Percentiles rank a stretch among this genome's conserved stretches.
Evolutionary conservation across 768 basidiomycete species (phyloP).

Genomic region (Termitomyces sp.): DNA sequence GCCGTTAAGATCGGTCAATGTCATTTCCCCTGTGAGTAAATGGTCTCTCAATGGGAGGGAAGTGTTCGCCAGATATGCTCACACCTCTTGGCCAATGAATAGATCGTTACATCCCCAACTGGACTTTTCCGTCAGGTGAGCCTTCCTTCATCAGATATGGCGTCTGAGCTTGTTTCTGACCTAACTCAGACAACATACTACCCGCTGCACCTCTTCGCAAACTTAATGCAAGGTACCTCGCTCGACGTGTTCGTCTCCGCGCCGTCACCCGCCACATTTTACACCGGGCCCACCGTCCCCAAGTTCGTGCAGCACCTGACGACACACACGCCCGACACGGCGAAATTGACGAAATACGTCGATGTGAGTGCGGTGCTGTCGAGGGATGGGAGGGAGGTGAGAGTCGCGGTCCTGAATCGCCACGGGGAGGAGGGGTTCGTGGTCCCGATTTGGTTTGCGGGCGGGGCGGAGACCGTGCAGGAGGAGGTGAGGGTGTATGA

Average conservation of each 20-base stretch:
- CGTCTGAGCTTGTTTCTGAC: background rate
- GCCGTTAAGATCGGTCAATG: slow-evolving; percentile 33
- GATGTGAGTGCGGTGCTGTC: slow-evolving; percentile 44
- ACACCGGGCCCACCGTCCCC: slow-evolving; percentile 46
- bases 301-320: slow-evolving; percentile 41
- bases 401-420: slow-evolving; percentile 51
- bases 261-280: slow-evolving; percentile 19
- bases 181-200: slow-evolving; percentile 41
- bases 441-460: slow-evolving; percentile 33
- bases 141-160: background rate
- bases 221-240: slow-evolving; percentile 47
- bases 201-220: slow-evolving; percentile 49
- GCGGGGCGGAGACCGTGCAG: slow-evolving; percentile 11
- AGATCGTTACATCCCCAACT: slow-evolving; percentile 42
- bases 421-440: slow-evolving; percentile 32
- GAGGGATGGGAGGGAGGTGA: slow-evolving; percentile 27
- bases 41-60: background rate
- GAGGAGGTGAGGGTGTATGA: slow-evolving; percentile 38
- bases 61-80: background rate
- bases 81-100: background rate
- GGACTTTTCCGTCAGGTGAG: slow-evolving; percentile 32
- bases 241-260: slow-evolving; percentile 33
- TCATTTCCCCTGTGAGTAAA: slow-evolving; percentile 37
- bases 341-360: slow-evolving; percentile 37
- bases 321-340: slow-evolving; percentile 25